phyloP scores from a whole-genome alignment of 78 protist species.

The Dictyostelium capitatum region DNA sequence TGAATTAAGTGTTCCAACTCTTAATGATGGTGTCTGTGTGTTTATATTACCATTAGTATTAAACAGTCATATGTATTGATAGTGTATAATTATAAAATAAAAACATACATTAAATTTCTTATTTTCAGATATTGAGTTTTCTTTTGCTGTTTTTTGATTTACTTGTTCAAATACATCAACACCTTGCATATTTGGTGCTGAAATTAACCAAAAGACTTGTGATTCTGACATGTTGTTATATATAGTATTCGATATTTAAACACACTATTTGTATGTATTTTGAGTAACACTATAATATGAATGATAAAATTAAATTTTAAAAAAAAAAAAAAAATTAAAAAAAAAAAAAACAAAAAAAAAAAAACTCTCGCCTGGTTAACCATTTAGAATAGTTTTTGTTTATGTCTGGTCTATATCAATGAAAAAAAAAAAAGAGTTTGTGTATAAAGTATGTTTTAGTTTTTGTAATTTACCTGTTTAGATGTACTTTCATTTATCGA shows the following conservation, averaged over 20 bases:
- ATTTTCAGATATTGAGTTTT: constrained; percentile 41
- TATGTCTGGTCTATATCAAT: too few relatives aligned
- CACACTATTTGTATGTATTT: neutral
- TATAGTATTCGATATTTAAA: neutral
- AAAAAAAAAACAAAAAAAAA: neutral
- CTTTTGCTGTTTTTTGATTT: constrained; percentile 72
- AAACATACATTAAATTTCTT: constrained; percentile 51
- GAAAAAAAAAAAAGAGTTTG: constrained; percentile 4
- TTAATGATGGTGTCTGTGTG: constrained; percentile 74
- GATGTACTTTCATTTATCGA: too few relatives aligned
- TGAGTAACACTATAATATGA: neutral
- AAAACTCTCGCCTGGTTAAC: neutral
- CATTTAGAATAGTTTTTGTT: too few relatives aligned
- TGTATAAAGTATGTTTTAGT: too few relatives aligned
- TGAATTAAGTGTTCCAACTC: constrained; percentile 83
- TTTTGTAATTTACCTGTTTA: too few relatives aligned
- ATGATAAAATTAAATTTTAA: constrained; percentile 2
- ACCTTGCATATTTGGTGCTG: constrained; percentile 62
- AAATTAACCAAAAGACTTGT: constrained; percentile 70
- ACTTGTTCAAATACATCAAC: constrained; percentile 70
- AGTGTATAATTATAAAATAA: too few relatives aligned
- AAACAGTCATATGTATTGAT: too few relatives aligned
- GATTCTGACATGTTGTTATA: constrained; percentile 30
- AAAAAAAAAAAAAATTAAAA: neutral
- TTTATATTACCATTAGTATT: too few relatives aligned